These are phyloP conservation scores for Antarctomyces pellizariae DNA, from an alignment of 495 filamentous ascomycete genomes.

Conservation along the genomic window DNA sequence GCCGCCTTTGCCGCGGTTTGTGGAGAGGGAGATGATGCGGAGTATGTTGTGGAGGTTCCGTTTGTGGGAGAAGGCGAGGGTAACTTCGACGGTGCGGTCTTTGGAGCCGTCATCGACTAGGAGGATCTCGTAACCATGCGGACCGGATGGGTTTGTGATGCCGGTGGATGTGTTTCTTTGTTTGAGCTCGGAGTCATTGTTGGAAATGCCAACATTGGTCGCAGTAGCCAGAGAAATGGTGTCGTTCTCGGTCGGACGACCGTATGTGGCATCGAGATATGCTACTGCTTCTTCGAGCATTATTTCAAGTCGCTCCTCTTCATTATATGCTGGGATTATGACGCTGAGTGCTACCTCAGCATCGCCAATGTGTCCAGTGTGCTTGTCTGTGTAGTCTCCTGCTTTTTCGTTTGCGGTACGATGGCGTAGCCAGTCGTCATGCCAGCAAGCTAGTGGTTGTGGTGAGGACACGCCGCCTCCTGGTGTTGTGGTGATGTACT, in stretches of 20 bases:
- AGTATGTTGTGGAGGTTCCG: constrained; percentile 40
- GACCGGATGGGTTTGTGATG: constrained; percentile 1
- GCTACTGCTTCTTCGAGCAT: constrained; percentile 83
- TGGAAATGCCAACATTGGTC: constrained; percentile 2
- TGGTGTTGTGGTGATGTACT: constrained; percentile 50
- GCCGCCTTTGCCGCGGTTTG: constrained; percentile 86
- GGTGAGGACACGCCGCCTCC: constrained; percentile 33
- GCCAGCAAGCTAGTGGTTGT: constrained; percentile 60
- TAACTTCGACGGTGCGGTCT: constrained; percentile 59
- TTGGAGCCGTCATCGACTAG: constrained; percentile 82
- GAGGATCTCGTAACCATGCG: constrained; percentile 77
- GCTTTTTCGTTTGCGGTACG: constrained; percentile 23
- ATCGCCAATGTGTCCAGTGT: constrained; percentile 17
- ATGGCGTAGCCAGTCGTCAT: constrained; percentile 38
- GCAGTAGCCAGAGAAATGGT: constrained; percentile 5
- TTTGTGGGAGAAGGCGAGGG: constrained; percentile 47
- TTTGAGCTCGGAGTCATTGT: neutral
- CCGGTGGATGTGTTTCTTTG: neutral
- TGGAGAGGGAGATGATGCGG: constrained; percentile 47
- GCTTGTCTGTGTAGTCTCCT: constrained; percentile 17
- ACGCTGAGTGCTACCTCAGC: constrained; percentile 55
- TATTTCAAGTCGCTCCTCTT: constrained; percentile 52
- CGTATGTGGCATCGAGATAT: constrained; percentile 56
- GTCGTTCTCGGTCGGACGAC: constrained; percentile 21
- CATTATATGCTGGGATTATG: constrained; percentile 90